Percentiles rank a stretch among this genome's conserved stretches.
Evolutionary conservation across 1,284 basidiomycete species (phyloP).

Genomic region (Moniliophthora roreri): DNA sequence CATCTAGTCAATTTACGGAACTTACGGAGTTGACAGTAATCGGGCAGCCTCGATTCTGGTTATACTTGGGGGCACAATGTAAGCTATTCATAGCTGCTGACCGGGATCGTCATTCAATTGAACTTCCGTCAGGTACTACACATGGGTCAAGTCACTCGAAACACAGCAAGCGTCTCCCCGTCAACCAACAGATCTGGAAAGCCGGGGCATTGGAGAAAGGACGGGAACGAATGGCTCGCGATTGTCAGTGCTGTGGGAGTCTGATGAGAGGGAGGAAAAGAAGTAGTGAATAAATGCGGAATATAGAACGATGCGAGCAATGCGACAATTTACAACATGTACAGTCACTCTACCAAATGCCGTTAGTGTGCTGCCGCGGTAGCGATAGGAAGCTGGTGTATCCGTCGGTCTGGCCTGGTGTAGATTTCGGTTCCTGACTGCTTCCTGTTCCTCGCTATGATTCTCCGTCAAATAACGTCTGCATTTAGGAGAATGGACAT

Average conservation of each 20-base stretch:
- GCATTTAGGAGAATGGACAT: too few relatives aligned
- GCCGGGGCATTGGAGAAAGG: constrained; percentile 19
- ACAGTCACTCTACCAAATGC: too few relatives aligned
- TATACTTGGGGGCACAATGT: constrained; percentile 66
- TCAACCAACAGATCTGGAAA: constrained; percentile 40
- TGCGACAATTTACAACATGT: not conserved
- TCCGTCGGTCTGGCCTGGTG: too few relatives aligned
- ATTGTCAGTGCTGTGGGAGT: constrained; percentile 26
- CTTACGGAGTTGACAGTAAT: constrained; percentile 38
- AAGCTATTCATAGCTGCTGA: constrained; percentile 20
- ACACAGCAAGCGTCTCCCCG: constrained; percentile 30
- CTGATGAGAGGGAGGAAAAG: constrained; percentile 24
- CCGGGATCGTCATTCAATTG: constrained; percentile 3
- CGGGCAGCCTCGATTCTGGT: constrained; percentile 59
- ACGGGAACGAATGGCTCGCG: constrained; percentile 20
- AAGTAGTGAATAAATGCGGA: constrained; percentile 17
- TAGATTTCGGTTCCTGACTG: too few relatives aligned
- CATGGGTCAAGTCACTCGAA: constrained; percentile 63
- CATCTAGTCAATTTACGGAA: constrained; percentile 6
- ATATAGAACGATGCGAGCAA: not conserved
- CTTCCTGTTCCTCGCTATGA: too few relatives aligned
- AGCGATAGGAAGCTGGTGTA: too few relatives aligned
- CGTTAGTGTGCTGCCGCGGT: too few relatives aligned
- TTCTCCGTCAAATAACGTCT: too few relatives aligned
- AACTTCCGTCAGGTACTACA: constrained; percentile 49